phyloP scores from a whole-genome alignment of 2,329 filamentous ascomycete genomes.

The Teratosphaeria epicoccoides region DNA sequence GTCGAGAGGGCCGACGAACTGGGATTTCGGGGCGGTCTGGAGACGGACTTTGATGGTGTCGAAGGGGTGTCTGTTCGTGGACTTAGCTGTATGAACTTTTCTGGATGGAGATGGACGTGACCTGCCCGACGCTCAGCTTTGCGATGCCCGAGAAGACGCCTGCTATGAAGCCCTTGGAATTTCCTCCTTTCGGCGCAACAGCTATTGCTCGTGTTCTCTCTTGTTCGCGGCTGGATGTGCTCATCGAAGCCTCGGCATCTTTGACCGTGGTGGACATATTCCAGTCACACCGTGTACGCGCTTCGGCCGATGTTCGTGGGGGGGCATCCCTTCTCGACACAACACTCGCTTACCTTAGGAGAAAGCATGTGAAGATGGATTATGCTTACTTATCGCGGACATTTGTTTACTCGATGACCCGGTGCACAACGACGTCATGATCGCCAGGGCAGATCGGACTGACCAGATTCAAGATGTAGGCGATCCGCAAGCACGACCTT shows the following conservation, averaged over 20 bases:
- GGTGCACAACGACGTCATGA: neutral
- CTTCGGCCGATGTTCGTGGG: neutral
- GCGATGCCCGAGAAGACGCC: constrained; percentile 92
- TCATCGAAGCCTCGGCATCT: constrained; percentile 10
- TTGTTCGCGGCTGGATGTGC: constrained; percentile 7
- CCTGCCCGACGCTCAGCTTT: constrained; percentile 62
- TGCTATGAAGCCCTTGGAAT: constrained; percentile 93
- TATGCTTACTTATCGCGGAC: neutral
- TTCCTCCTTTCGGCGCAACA: constrained; percentile 27
- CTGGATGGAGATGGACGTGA: constrained; percentile 20
- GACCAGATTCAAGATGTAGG: neutral
- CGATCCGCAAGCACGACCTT: neutral
- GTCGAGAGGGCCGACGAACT: constrained; percentile 77
- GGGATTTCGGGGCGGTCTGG: constrained; percentile 67
- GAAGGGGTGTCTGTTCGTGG: constrained; percentile 55
- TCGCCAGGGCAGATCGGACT: neutral
- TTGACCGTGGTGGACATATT: constrained; percentile 13
- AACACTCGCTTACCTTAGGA: constrained; percentile 8
- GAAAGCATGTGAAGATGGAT: neutral
- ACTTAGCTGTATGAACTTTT: neutral
- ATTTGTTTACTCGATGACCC: neutral
- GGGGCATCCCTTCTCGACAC: neutral
- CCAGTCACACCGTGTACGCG: neutral
- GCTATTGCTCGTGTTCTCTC: constrained; percentile 10
- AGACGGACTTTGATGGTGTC: constrained; percentile 95